Conservation (phyloP, 2,329 filamentous ascomycete genomes). For the Botrytis fragariae region DNA sequence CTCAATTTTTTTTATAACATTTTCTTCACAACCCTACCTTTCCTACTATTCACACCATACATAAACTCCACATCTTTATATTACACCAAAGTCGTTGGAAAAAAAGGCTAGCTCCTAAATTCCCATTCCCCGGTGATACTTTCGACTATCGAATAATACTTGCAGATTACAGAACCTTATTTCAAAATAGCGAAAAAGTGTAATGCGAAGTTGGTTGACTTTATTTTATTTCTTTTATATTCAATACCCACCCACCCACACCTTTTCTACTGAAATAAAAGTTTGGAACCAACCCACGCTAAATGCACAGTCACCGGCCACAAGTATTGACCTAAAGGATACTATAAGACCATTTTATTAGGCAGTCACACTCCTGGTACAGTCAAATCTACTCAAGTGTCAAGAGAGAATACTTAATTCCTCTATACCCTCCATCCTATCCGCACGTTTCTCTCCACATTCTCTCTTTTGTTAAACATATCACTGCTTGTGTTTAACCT, state of each 20-base stretch:
- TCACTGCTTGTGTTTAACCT: slow-evolving; percentile 2
- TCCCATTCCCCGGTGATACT: background rate
- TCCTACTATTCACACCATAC: background rate
- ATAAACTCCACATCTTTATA: background rate
- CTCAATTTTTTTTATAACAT: background rate
- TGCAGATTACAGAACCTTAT: background rate
- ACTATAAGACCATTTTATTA: slow-evolving; percentile 9
- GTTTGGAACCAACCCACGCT: background rate
- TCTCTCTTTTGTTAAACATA: slow-evolving; percentile 16
- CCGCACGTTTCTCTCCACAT: background rate
- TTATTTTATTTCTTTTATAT: background rate
- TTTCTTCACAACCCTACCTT: background rate
- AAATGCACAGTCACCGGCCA: slow-evolving; percentile 17
- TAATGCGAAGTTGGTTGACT: background rate
- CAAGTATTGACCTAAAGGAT: slow-evolving; percentile 8
- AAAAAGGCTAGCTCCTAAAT: background rate
- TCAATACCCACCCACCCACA: background rate
- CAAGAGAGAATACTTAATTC: slow-evolving; percentile 20
- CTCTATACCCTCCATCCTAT: slow-evolving; percentile 7
- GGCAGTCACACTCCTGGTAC: slow-evolving; percentile 19
- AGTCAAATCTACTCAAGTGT: slow-evolving; percentile 13
- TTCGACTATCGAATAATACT: background rate
- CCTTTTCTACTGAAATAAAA: slow-evolving; percentile 9
- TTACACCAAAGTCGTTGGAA: background rate
- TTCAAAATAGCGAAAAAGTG: background rate